Base-by-base conservation (phyloP, 768 basidiomycete species). In the Russula lepida region DNA sequence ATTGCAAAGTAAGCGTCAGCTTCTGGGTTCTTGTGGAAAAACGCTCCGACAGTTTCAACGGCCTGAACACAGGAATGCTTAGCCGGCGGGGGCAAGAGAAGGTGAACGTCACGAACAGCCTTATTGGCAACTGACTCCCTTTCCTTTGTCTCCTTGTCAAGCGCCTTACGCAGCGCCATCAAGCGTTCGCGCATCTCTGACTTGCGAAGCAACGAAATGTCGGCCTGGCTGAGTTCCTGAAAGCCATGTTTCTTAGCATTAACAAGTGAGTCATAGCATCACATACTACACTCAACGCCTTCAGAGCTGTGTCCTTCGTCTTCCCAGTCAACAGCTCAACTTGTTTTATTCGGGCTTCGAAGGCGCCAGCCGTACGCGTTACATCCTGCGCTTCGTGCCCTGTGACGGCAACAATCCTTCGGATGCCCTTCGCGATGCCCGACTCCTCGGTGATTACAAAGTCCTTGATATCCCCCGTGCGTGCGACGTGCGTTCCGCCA, bases 401-500 rank as follows among this genome's bases (percentile, higher is more conserved):
- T 0, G 97, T 98, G 54, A 99, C 86, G 39, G 93, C 97, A 52
- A 89, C 86, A 60, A 99, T 86, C 39, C 97, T 84, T 53, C 97
- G 87, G 65, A 98, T 95, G 43, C 97, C 97, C 77, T 98, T 98
- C 7, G 97, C 97, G 68, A 98, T 98, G 35, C 95, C 95, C 4
- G 90, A 90, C 73, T 98, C 97, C 69, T 98, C 97, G 6, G 83
- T 87, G 63, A 99, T 89, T 30, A 95, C 86, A 71, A 99, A 89
- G 70, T 92, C 88, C 74, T 95, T 95, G 80, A 99, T 98, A 68
- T 95, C 92, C 19, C 95, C 92, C 0, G 97, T 99, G 74, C 86
- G 90, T n/a, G 84, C 82, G 57, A 99, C 97, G 71, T 99, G 97
- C 84, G 97, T 99, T 73, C 97, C 97, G 74, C 97, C 97, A 71